These are phyloP conservation scores for Eucalyptus rudis DNA, from an alignment of 345 rosid species.

Conservation along the genomic window DNA sequence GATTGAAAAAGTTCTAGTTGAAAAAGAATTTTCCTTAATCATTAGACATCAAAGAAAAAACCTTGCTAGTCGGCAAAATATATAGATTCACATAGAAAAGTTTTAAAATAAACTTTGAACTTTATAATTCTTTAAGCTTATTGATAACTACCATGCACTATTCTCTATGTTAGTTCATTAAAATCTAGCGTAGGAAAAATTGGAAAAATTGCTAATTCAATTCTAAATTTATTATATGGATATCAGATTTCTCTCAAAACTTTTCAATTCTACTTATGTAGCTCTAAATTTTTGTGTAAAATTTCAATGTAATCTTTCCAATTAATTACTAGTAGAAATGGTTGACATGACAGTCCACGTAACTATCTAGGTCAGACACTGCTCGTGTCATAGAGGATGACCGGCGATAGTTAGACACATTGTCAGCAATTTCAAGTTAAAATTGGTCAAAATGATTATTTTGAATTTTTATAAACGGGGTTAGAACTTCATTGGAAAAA, in stretches of 20 bases:
- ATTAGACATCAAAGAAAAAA: background rate
- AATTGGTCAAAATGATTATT: background rate
- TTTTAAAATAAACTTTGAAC: background rate
- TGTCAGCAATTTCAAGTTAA: background rate
- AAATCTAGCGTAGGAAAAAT: background rate
- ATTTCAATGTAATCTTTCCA: background rate
- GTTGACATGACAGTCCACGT: background rate
- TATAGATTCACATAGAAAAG: background rate
- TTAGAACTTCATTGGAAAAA: background rate
- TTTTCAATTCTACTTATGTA: background rate
- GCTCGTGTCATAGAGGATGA: background rate
- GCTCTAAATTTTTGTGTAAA: background rate
- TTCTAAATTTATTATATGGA: background rate
- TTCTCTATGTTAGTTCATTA: background rate
- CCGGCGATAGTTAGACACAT: fast-evolving
- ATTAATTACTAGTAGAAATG: background rate
- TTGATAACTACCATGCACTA: background rate
- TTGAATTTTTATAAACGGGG: background rate
- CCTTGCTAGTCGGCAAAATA: background rate
- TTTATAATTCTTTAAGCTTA: background rate
- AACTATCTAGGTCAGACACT: background rate
- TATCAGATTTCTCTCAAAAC: background rate
- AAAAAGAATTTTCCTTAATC: background rate
- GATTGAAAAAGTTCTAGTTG: background rate
- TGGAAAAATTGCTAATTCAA: background rate